These are phyloP conservation scores for Venustampulla echinocandica DNA, from an alignment of 495 filamentous ascomycete species.

Conservation along the genomic window DNA sequence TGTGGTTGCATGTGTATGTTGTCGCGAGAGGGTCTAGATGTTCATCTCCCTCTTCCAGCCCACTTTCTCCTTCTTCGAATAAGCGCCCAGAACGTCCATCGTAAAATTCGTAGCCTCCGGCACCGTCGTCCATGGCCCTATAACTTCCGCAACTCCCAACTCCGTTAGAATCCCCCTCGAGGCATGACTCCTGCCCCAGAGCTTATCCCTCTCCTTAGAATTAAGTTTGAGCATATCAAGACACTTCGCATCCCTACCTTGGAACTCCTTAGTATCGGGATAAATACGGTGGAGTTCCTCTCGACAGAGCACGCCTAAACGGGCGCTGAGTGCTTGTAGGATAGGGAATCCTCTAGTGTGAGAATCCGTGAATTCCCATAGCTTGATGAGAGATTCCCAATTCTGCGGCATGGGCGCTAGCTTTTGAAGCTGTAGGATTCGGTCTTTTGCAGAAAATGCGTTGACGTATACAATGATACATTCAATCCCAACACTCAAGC, in stretches of 20 bases:
- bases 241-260: not conserved
- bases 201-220: constrained; percentile 9
- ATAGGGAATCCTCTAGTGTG: constrained; percentile 17
- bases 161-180: constrained; percentile 20
- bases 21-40: not conserved
- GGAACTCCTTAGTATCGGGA: constrained; percentile 15
- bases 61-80: constrained; percentile 26
- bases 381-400: constrained; percentile 11
- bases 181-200: constrained; percentile 23
- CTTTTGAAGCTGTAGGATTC: not conserved
- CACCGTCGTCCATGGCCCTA: constrained; percentile 31
- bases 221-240: constrained; percentile 13
- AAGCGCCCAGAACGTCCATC: constrained; percentile 24
- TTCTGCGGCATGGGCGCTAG: not conserved
- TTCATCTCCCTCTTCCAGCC: constrained; percentile 23
- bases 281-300: constrained; percentile 28
- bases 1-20: not conserved
- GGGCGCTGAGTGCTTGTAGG: constrained; percentile 25
- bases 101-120: constrained; percentile 23
- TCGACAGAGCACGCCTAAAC: constrained; percentile 30
- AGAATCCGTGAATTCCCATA: constrained; percentile 26
- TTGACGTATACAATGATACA: constrained; percentile 35
- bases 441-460: constrained; percentile 27
- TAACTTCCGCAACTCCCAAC: constrained; percentile 16
- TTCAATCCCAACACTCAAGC: constrained; percentile 30